Conservation (phyloP, 2,329 filamentous ascomycete genomes). For the Ophiostoma himal-ulmi region DNA sequence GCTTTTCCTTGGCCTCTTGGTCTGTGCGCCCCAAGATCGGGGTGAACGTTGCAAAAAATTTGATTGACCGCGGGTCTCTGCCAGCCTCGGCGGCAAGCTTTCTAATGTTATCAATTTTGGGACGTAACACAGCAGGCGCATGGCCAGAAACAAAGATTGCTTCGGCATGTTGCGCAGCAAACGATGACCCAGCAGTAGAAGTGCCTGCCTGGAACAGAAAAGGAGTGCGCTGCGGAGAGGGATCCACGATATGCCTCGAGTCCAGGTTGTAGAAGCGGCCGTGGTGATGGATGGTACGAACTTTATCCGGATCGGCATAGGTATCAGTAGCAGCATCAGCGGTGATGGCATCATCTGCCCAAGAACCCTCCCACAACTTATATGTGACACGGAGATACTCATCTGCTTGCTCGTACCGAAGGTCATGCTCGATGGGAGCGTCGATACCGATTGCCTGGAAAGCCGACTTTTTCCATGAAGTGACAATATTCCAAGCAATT, state of each 20-base stretch:
- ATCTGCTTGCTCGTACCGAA: constrained; percentile 27
- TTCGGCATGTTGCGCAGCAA: constrained; percentile 29
- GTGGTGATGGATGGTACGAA: constrained; percentile 23
- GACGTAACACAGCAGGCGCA: not conserved
- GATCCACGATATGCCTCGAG: constrained; percentile 23
- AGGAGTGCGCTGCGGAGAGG: constrained; percentile 26
- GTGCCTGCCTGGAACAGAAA: constrained; percentile 29
- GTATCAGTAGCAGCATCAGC: constrained; percentile 15
- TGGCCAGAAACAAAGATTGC: constrained; percentile 20
- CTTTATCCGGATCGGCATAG: constrained; percentile 20
- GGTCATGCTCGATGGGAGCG: constrained; percentile 25
- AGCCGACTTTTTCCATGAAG: constrained; percentile 25
- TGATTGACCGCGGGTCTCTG: constrained; percentile 25
- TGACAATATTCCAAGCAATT: constrained; percentile 29
- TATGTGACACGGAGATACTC: constrained; percentile 27
- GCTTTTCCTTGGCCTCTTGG: constrained; percentile 27
- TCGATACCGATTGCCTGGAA: constrained; percentile 25
- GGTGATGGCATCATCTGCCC: constrained; percentile 24
- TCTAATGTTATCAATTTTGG: constrained; percentile 23
- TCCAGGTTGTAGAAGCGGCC: constrained; percentile 16
- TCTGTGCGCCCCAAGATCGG: constrained; percentile 25
- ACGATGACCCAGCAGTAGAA: constrained; percentile 26
- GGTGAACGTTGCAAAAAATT: constrained; percentile 26
- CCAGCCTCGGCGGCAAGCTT: constrained; percentile 20
- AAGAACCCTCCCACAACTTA: constrained; percentile 26